Percentiles rank a stretch among this genome's conserved stretches.
These are phyloP conservation scores for Ciborinia camelliae DNA, from an alignment of 2,329 filamentous ascomycete species.

Conservation along the genomic window DNA sequence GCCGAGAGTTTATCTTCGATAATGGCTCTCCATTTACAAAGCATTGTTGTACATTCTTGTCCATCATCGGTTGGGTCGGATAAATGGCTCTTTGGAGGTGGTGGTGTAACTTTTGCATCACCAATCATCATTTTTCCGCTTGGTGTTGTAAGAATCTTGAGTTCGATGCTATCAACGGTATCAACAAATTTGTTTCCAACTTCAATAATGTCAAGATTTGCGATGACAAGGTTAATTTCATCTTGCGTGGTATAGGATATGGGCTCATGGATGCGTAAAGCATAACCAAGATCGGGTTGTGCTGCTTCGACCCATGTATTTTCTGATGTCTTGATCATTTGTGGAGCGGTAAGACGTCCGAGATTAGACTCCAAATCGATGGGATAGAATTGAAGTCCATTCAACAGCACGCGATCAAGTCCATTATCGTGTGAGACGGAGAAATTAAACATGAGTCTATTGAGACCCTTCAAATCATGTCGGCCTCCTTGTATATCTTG, in stretches of 20 bases:
- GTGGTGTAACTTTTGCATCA: constrained; percentile 40
- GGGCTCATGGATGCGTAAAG: constrained; percentile 37
- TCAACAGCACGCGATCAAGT: constrained; percentile 51
- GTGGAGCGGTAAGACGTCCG: constrained; percentile 48
- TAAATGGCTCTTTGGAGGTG: constrained; percentile 27
- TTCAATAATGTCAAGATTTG: constrained; percentile 58
- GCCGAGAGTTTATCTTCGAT: constrained; percentile 46
- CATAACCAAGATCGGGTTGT: constrained; percentile 31
- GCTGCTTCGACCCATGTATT: constrained; percentile 30
- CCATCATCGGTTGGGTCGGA: constrained; percentile 35
- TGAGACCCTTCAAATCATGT: constrained; percentile 29
- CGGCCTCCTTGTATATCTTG: constrained; percentile 35
- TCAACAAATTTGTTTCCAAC: constrained; percentile 55
- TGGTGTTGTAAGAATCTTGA: constrained; percentile 60
- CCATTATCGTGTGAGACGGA: constrained; percentile 46
- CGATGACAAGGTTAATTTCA: constrained; percentile 49
- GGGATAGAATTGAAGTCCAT: constrained; percentile 59
- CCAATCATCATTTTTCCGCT: constrained; percentile 54
- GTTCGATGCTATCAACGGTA: constrained; percentile 52
- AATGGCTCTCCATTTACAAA: constrained; percentile 55
- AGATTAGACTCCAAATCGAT: constrained; percentile 35
- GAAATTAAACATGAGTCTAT: constrained; percentile 51
- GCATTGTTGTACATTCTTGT: constrained; percentile 43
- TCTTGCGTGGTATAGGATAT: constrained; percentile 50
- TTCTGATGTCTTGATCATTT: constrained; percentile 42